Conservation (phyloP, 2,329 filamentous ascomycete genomes). For the Paraconiothyrium brasiliense region DNA sequence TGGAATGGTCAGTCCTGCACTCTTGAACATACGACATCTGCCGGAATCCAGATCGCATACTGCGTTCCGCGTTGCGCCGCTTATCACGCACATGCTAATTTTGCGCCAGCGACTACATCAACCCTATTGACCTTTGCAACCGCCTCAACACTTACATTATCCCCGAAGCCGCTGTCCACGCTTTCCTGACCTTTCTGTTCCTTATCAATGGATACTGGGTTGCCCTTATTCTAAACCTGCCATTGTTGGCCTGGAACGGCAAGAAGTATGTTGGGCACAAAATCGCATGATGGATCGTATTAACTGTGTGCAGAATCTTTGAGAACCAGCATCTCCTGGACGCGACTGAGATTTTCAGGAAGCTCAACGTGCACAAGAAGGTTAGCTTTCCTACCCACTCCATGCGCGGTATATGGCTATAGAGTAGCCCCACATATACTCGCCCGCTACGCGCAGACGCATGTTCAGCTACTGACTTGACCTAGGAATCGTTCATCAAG, state of each 20-base stretch:
- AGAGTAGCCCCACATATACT: not conserved
- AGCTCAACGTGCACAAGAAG: constrained; percentile 99
- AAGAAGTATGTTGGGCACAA: constrained; percentile 83
- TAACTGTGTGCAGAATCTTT: constrained; percentile 75
- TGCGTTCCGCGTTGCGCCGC: not conserved
- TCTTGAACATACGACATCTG: not conserved
- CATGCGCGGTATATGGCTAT: not conserved
- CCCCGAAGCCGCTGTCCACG: constrained; percentile 96
- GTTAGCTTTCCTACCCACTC: constrained; percentile 56
- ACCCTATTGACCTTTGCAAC: constrained; percentile 99
- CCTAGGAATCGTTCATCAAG: constrained; percentile 96
- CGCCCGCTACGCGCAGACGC: not conserved
- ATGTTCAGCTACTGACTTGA: constrained; percentile 22
- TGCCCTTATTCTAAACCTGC: constrained; percentile 88
- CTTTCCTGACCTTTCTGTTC: constrained; percentile 94
- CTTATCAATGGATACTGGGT: constrained; percentile 99
- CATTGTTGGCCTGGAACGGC: constrained; percentile 89
- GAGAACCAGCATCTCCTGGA: constrained; percentile 97
- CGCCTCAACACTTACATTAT: constrained; percentile 99
- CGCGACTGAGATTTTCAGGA: constrained; percentile 98
- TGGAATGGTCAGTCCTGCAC: constrained; percentile 86
- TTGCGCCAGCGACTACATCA: constrained; percentile 90
- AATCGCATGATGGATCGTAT: not conserved
- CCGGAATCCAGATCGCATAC: not conserved
- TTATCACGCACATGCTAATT: constrained; percentile 38